phyloP scores from a whole-genome alignment of 2,329 filamentous ascomycete genomes.

The Mariannaea elegans region DNA sequence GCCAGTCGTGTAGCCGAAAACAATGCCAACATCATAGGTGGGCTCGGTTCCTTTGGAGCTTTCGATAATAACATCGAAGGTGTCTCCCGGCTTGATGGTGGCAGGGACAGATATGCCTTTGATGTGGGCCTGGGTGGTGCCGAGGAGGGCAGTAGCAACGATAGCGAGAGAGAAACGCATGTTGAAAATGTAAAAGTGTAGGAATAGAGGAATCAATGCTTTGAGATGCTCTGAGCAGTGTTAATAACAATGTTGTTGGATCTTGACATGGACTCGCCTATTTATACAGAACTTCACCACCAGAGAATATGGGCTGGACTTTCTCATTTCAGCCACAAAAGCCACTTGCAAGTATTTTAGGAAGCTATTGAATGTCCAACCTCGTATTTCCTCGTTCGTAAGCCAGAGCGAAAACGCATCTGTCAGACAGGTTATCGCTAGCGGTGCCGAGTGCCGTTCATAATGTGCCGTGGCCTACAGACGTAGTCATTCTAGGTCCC shows the following conservation, averaged over 20 bases:
- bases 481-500: not conserved
- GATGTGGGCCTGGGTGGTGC: constrained; percentile 50
- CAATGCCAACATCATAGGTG: constrained; percentile 54
- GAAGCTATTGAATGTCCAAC: not conserved
- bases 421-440: not conserved
- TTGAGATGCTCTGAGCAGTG: too few species aligned
- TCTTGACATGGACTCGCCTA: too few species aligned
- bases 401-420: too few species aligned
- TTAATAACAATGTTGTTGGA: too few species aligned
- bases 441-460: constrained; percentile 16
- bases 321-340: not conserved
- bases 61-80: constrained; percentile 49
- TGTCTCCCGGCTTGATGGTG: constrained; percentile 49
- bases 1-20: constrained; percentile 48
- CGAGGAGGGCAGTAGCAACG: constrained; percentile 33
- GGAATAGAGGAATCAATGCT: too few species aligned
- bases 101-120: constrained; percentile 53
- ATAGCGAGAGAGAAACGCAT: constrained; percentile 36
- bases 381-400: constrained; percentile 1
- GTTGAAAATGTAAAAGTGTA: too few species aligned
- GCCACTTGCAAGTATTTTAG: constrained; percentile 3
- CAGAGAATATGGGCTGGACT: too few species aligned
- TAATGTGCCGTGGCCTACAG: not conserved
- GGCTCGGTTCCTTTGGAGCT: constrained; percentile 55
- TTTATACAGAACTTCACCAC: too few species aligned